Base-by-base conservation (phyloP, 306 rosid genomes). In the Hippophae gyantsensis region DNA sequence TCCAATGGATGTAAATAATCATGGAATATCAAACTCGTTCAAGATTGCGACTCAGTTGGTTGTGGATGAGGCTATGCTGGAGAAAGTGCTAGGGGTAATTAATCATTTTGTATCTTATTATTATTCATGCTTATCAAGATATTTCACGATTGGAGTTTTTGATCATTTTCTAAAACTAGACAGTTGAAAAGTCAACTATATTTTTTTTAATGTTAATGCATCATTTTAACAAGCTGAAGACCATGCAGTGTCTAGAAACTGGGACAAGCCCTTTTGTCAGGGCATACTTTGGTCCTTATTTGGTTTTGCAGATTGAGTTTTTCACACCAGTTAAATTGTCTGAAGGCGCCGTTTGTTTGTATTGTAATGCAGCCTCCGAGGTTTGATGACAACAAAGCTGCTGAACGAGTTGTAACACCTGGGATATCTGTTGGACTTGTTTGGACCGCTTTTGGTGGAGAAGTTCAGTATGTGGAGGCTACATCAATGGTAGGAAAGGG, bases 391-490 rank as follows among this genome's bases (percentile, higher is more conserved):
- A 83, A 66, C 68, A 96, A 92, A 74, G 83, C 95, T 52, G 92
- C 86, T 67, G 96, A 92, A 65, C 77, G 98, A 42, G 96, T 92
- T 57, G 89, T 78, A 60, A 42, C 72, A 13, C 93, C 98, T 59
- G 98, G 98, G 67, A 58, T 84, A 61, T 87, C 93, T 54, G 89
- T 92, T 76, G 96, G 98, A 70, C 78, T 92, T 66, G 96, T 92
- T 71, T 92, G 98, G 98, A 92, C 98, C 65, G 67, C 93, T 60
- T 79, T 92, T 64, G 98, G 98, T 61, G 98, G 98, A 65, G 98
- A 92, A 74, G 96, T 92, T 74, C 98, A 92, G 79, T 87, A 87
- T 78, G 98, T 92, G 67, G 98, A 92, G 84, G 96, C 89, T 53
- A 81, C 98, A 52, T 82, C 81, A 57, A 87, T 83, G 95, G 86